These are phyloP conservation scores for Russula lepida DNA, from an alignment of 768 basidiomycete genomes.

Conservation along the genomic window DNA sequence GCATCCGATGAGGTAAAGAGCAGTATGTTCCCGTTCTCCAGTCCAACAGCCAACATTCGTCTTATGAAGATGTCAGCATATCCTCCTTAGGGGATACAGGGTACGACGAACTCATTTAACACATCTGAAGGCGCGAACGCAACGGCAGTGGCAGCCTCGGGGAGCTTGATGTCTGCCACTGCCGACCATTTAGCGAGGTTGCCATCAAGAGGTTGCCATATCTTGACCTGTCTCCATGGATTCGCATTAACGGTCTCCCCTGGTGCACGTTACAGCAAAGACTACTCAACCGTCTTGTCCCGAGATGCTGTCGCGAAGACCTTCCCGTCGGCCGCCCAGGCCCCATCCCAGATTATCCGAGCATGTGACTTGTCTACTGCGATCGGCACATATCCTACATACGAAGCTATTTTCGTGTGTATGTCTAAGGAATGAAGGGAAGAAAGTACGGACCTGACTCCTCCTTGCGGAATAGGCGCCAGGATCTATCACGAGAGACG, in stretches of 20 bases:
- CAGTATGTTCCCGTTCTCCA: constrained; percentile 72
- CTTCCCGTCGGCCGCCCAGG: constrained; percentile 70
- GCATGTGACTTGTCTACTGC: constrained; percentile 77
- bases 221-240: constrained; percentile 52
- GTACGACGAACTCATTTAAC: constrained; percentile 34
- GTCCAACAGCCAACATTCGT: constrained; percentile 68
- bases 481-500: constrained; percentile 87
- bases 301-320: constrained; percentile 90
- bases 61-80: constrained; percentile 23
- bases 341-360: constrained; percentile 94
- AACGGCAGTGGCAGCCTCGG: constrained; percentile 79
- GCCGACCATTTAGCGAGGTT: constrained; percentile 42
- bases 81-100: background rate
- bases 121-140: constrained; percentile 42
- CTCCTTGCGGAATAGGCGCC: constrained; percentile 64
- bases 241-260: background rate
- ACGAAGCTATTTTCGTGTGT: background rate
- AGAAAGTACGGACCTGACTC: constrained; percentile 32
- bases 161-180: constrained; percentile 53
- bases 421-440: background rate
- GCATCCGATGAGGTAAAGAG: constrained; percentile 42
- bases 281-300: constrained; percentile 72
- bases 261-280: background rate
- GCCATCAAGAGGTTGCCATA: constrained; percentile 51
- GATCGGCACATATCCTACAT: constrained; percentile 48